phyloP scores from a whole-genome alignment of 179 eudicot genomes.

The Actinidia polygama region DNA sequence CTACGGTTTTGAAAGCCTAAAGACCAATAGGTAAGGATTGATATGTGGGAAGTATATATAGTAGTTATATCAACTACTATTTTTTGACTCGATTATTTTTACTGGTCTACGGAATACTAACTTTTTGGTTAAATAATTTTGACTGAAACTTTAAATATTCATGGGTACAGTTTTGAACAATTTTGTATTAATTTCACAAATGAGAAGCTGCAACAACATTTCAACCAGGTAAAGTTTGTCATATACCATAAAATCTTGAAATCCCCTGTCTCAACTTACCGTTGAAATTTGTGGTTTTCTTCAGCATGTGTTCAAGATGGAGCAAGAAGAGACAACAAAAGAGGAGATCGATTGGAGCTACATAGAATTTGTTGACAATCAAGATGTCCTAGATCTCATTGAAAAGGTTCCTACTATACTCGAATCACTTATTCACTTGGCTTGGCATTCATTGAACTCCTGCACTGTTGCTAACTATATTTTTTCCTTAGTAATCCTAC shows the following conservation, averaged over 20 bases:
- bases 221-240: conserved; percentile 56
- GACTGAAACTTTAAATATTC: conserved; percentile 15
- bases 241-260: not conserved
- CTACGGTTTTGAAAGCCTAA: conserved; percentile 93
- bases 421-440: not conserved
- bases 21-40: conserved; percentile 63
- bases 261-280: conserved; percentile 4
- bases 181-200: conserved; percentile 81
- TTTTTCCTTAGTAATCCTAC: not conserved
- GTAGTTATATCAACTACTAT: conserved; percentile 13
- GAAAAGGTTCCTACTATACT: conserved; percentile 63
- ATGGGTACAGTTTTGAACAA: conserved; percentile 69
- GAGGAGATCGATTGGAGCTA: conserved; percentile 86
- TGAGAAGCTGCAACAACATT: conserved; percentile 84
- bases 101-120: too few species aligned
- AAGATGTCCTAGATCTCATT: conserved; percentile 83
- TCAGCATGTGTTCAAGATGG: conserved; percentile 85
- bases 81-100: not conserved
- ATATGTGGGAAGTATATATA: not conserved
- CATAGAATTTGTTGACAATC: conserved; percentile 83
- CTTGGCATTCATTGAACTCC: conserved; percentile 4
- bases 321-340: conserved; percentile 80
- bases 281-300: conserved; percentile 30
- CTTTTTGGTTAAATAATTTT: conserved; percentile 20
- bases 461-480: not conserved